Conservation (phyloP, 805 yeast genomes). For the Jamesozyma jinghongensis region DNA sequence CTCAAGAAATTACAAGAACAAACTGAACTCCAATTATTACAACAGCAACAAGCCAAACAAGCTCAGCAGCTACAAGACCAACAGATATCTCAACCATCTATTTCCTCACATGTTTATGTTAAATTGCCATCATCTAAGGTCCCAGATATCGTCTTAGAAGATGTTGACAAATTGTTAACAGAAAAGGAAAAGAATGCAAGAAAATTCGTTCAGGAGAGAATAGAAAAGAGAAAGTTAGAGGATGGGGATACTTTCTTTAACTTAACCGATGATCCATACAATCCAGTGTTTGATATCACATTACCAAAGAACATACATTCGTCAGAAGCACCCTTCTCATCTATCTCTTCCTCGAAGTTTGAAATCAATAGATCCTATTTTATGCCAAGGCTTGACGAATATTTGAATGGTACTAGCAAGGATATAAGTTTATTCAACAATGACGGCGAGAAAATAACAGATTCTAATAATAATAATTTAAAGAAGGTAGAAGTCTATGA, state of each 20-base stretch:
- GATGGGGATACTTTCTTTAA: conserved; percentile 72
- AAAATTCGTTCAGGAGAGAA: conserved; percentile 76
- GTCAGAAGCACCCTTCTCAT: conserved; percentile 67
- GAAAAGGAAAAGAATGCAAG: conserved; percentile 72
- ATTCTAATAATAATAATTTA: conserved; percentile 15
- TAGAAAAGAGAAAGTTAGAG: conserved; percentile 57
- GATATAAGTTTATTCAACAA: conserved; percentile 18
- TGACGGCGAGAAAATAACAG: conserved; percentile 26
- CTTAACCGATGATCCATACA: conserved; percentile 76
- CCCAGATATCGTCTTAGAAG: conserved; percentile 83
- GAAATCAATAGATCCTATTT: conserved; percentile 56
- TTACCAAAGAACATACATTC: conserved; percentile 46
- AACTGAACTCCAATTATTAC: conserved; percentile 8
- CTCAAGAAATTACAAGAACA: neutral
- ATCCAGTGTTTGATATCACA: conserved; percentile 68
- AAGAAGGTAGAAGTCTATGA: conserved; percentile 31
- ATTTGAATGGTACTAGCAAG: conserved; percentile 21
- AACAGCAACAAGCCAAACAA: conserved; percentile 12
- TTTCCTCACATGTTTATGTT: conserved; percentile 62
- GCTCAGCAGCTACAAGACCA: conserved; percentile 11
- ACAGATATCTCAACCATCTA: conserved; percentile 13
- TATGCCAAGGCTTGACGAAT: conserved; percentile 24
- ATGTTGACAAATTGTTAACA: conserved; percentile 63
- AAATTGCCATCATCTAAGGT: conserved; percentile 82
- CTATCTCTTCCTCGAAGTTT: conserved; percentile 60